phyloP scores from a whole-genome alignment of 2,329 filamentous ascomycete genomes.

The Trichoderma atrobrunneum region DNA sequence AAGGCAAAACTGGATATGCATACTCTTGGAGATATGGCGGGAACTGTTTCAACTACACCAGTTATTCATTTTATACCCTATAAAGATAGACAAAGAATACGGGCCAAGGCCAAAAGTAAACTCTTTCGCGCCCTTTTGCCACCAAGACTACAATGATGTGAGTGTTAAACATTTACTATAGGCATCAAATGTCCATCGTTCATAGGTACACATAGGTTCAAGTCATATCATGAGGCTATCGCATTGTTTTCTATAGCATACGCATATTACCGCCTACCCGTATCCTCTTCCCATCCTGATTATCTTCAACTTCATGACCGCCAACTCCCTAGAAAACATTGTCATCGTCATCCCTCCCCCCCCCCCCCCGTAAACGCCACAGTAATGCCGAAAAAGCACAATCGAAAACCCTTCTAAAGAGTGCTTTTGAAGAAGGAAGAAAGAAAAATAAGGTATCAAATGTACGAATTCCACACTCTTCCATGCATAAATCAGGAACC shows the following conservation, averaged over 20 bases:
- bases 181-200: neutral
- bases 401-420: neutral
- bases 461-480: neutral
- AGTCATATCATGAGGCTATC: neutral
- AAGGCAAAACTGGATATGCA: neutral
- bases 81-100: conserved; percentile 9
- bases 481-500: neutral
- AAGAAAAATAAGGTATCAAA: conserved; percentile 10
- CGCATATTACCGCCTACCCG: neutral
- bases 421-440: neutral
- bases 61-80: conserved; percentile 12
- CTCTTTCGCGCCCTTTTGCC: neutral
- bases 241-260: conserved; percentile 7
- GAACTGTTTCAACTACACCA: neutral
- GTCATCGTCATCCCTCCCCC: neutral
- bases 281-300: neutral
- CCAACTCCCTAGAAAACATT: conserved; percentile 8
- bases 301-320: neutral
- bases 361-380: conserved; percentile 9
- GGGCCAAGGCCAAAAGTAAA: neutral
- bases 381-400: conserved; percentile 2
- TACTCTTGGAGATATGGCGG: neutral
- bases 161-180: neutral
- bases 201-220: neutral
- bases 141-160: neutral